Percentiles rank a stretch among this genome's conserved stretches.
Conservation (phyloP, 164 flowering plant species). For the Vitis cinerea region DNA sequence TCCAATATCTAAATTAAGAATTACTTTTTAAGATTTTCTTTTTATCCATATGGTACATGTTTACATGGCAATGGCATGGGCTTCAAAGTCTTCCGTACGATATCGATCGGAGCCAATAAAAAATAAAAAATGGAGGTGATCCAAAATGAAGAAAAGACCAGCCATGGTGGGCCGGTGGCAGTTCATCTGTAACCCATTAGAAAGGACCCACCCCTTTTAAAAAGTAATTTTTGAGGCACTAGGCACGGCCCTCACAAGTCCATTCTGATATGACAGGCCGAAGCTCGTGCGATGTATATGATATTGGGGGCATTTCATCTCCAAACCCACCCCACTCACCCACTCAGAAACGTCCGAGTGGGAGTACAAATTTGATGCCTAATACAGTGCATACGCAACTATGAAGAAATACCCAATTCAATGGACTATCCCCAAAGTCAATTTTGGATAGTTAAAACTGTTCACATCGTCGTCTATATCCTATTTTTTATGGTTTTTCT, state of each 20-base stretch:
- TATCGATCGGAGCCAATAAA: neutral
- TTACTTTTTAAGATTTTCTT: too few relatives aligned
- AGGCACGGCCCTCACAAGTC: neutral
- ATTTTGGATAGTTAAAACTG: too few relatives aligned
- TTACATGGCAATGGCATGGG: too few relatives aligned
- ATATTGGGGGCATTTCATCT: neutral
- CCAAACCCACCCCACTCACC: neutral
- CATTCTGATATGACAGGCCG: neutral
- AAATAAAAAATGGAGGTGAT: too few relatives aligned
- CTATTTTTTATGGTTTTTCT: too few relatives aligned
- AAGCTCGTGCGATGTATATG: neutral
- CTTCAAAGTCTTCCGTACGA: neutral
- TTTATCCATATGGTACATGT: too few relatives aligned
- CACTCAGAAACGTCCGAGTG: neutral
- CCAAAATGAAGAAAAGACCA: neutral
- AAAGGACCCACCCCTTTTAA: neutral
- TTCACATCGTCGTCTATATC: too few relatives aligned
- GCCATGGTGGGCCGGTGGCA: neutral
- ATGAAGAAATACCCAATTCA: too few relatives aligned
- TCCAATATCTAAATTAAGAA: too few relatives aligned
- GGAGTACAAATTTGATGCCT: neutral
- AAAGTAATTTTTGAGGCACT: neutral
- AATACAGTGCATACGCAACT: neutral
- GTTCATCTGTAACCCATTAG: neutral
- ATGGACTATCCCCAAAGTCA: too few relatives aligned